Evolutionary conservation across 139 green algal genomes (phyloP).

Genomic region (Pleodorina starrii): DNA sequence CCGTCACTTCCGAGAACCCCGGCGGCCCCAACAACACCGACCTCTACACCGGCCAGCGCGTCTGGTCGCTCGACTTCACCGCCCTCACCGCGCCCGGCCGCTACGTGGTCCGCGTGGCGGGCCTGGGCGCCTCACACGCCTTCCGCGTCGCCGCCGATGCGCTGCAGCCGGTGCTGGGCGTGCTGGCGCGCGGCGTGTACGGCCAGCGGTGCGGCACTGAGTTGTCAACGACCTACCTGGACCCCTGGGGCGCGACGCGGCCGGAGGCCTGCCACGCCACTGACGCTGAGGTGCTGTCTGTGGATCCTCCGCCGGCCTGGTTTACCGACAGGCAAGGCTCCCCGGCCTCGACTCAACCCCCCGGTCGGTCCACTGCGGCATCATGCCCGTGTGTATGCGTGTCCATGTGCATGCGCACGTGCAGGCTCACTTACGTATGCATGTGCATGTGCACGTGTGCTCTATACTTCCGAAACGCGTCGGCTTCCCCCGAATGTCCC

Average conservation of each 20-base stretch:
- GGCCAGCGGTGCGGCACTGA: conserved; percentile 47
- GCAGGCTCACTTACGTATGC: too few species aligned
- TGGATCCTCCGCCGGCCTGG: conserved; percentile 6
- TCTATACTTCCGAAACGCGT: too few species aligned
- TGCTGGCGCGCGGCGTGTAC: conserved; percentile 38
- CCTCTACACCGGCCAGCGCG: conserved; percentile 27
- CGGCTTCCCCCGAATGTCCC: too few species aligned
- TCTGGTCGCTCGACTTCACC: conserved; percentile 41
- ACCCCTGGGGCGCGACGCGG: conserved; percentile 9
- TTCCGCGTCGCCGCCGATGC: conserved; percentile 16
- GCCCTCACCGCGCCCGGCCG: conserved; percentile 41
- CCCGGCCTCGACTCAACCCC: too few species aligned
- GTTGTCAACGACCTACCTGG: neutral
- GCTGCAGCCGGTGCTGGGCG: conserved; percentile 24
- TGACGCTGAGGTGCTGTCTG: conserved; percentile 35
- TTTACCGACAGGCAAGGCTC: conserved; percentile 14
- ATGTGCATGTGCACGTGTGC: too few species aligned
- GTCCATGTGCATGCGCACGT: too few species aligned
- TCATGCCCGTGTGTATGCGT: too few species aligned
- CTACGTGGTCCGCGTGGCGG: conserved; percentile 22
- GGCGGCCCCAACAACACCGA: neutral
- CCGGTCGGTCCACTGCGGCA: too few species aligned
- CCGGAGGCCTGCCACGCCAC: conserved; percentile 37
- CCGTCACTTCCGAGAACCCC: neutral
- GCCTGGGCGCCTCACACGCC: conserved; percentile 40